A percentile compares a stretch with the other conserved stretches of the same genome.
These are phyloP conservation scores for Populus trichocarpa DNA, from an alignment of 441 rosid genomes.

Conservation along the genomic window DNA sequence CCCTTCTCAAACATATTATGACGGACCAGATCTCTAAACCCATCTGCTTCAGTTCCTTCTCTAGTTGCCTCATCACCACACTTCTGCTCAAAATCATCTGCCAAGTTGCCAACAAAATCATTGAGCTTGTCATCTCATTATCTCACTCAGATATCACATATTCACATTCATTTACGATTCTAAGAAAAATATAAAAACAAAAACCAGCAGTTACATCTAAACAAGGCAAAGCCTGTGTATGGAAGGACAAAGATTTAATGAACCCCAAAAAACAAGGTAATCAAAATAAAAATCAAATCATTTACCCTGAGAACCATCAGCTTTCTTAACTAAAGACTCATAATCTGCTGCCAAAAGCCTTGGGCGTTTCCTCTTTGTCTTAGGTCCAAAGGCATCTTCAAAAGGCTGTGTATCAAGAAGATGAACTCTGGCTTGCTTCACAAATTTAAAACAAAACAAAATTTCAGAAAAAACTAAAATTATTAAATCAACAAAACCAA, in stretches of 20 bases:
- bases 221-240: background rate
- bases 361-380: conserved; percentile 77
- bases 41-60: conserved; percentile 65
- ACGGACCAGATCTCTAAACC: conserved; percentile 83
- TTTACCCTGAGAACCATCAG: conserved; percentile 80
- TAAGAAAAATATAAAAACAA: background rate
- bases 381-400: conserved; percentile 84
- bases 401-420: conserved; percentile 84
- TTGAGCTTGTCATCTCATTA: background rate
- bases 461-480: background rate
- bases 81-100: conserved; percentile 73
- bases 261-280: background rate
- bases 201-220: background rate
- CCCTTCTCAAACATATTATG: conserved; percentile 98
- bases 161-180: background rate
- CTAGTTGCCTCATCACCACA: conserved; percentile 35
- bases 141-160: background rate
- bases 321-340: conserved; percentile 69
- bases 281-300: background rate
- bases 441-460: background rate
- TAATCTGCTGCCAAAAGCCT: conserved; percentile 81
- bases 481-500: background rate
- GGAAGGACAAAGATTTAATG: background rate
- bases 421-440: conserved; percentile 87
- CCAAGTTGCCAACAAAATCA: conserved; percentile 17